phyloP scores from a whole-genome alignment of 176 grass and related monocot genomes.

The Carex parvula region DNA sequence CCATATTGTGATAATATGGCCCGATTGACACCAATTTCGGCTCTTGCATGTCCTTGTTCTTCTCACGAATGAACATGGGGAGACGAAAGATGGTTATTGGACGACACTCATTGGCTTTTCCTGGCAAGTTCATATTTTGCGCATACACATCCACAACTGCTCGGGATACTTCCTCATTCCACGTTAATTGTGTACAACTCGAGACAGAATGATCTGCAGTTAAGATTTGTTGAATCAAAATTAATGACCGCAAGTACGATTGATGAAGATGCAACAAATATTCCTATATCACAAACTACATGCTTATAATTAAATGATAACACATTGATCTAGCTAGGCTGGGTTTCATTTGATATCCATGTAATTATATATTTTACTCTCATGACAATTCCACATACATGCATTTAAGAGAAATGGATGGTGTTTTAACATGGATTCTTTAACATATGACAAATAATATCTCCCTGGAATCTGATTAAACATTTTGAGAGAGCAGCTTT shows the following conservation, averaged over 20 bases:
- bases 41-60: not conserved
- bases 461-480: not conserved
- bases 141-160: not conserved
- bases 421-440: not conserved
- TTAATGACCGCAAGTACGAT: not conserved
- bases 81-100: slow-evolving; percentile 23
- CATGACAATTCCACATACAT: too few species aligned
- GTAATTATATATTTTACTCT: too few species aligned
- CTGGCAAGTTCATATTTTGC: not conserved
- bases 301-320: too few species aligned
- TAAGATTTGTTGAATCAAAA: not conserved
- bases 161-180: not conserved
- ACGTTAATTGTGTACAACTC: not conserved
- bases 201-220: not conserved
- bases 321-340: too few species aligned
- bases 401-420: not conserved
- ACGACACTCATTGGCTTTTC: slow-evolving; percentile 1
- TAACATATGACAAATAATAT: not conserved
- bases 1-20: slow-evolving; percentile 24
- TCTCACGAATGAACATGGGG: not conserved
- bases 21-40: slow-evolving; percentile 33
- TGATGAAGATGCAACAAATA: not conserved
- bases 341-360: too few species aligned
- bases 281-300: not conserved
- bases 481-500: too few species aligned